Evolutionary conservation across 179 eudicot genomes (phyloP).

Genomic region (Camellia oleifera): DNA sequence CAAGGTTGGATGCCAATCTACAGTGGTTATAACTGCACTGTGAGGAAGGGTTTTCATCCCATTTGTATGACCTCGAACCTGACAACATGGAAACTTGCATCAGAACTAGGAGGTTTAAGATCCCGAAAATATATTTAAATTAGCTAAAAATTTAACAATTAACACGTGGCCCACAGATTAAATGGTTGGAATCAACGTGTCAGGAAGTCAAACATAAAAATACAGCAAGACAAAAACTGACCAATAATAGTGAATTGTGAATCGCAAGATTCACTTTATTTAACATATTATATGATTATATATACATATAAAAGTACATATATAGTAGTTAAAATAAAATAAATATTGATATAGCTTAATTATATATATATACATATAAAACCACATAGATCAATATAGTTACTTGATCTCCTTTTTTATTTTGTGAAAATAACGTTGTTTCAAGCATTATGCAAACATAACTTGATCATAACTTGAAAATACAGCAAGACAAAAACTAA

Average conservation of each 20-base stretch:
- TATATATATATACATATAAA: too few relatives aligned
- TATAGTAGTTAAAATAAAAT: too few relatives aligned
- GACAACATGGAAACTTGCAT: conserved; percentile 10
- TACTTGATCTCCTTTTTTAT: too few relatives aligned
- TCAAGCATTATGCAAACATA: too few relatives aligned
- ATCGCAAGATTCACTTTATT: too few relatives aligned
- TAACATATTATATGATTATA: too few relatives aligned
- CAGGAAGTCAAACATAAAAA: not conserved
- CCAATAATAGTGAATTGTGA: not conserved
- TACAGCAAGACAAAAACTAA: not conserved
- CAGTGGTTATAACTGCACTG: conserved; percentile 74
- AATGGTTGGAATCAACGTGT: not conserved
- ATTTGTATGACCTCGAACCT: conserved; percentile 60
- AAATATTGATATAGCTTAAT: too few relatives aligned
- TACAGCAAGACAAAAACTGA: not conserved
- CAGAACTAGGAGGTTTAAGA: not conserved
- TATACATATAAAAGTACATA: too few relatives aligned
- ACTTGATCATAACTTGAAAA: not conserved
- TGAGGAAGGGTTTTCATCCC: conserved; percentile 86
- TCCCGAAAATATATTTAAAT: not conserved
- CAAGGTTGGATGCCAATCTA: conserved; percentile 95
- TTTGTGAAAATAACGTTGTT: too few relatives aligned
- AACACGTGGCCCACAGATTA: not conserved
- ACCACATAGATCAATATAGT: too few relatives aligned
- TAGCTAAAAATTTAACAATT: too few relatives aligned